These are phyloP conservation scores for Gentiana straminea DNA, from an alignment of 257 asterid genomes.

Conservation along the genomic window DNA sequence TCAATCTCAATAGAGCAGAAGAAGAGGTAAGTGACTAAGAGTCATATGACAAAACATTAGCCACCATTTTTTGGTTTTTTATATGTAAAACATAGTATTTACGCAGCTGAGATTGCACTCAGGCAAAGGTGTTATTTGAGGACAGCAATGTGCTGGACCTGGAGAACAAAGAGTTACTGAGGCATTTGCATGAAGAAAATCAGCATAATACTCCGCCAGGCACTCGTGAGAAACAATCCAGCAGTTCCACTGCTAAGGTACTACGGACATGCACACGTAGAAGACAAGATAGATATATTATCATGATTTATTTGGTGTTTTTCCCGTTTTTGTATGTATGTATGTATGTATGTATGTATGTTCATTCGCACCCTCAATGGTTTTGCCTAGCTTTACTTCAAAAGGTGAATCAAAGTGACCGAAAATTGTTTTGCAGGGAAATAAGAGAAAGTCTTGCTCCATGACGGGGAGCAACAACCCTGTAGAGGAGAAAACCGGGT, in stretches of 20 bases:
- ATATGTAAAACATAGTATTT: not conserved
- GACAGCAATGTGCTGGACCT: conserved; percentile 45
- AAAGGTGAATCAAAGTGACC: not conserved
- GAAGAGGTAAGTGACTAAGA: conserved; percentile 49
- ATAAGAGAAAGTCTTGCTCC: conserved; percentile 58
- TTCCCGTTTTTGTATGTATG: not conserved
- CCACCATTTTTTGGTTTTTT: no score
- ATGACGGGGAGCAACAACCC: conserved; percentile 29
- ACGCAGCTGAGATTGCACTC: conserved; percentile 8
- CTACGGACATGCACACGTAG: not conserved
- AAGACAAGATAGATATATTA: not conserved
- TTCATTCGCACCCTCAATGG: no score
- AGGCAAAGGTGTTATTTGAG: conserved; percentile 53
- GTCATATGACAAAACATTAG: not conserved
- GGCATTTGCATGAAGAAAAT: conserved; percentile 40
- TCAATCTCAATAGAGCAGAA: conserved; percentile 74
- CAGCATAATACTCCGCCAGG: conserved; percentile 12
- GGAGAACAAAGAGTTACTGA: conserved; percentile 48
- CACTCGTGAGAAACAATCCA: conserved; percentile 35
- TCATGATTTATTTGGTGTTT: not conserved
- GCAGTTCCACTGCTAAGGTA: conserved; percentile 56
- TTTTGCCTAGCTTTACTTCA: no score
- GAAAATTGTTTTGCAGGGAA: conserved; percentile 33
- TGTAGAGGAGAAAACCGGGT: conserved; percentile 47
- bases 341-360: not conserved